Evolutionary conservation across 331 rosid species (phyloP).

Genomic region (Rhamnella rubrinervis): DNA sequence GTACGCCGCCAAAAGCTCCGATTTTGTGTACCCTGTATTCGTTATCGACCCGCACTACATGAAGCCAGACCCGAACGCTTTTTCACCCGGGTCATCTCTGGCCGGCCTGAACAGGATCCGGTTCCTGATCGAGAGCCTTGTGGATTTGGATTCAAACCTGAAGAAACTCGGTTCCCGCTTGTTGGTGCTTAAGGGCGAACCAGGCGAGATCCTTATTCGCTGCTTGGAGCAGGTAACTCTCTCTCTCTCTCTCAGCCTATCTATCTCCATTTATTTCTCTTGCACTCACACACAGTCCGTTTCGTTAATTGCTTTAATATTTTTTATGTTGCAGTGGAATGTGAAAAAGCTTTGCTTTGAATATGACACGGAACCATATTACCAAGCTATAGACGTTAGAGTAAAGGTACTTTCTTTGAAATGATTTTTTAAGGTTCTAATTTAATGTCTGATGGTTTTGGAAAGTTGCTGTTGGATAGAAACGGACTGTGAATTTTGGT

Average conservation of each 20-base stretch:
- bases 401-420: constrained; percentile 51
- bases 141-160: constrained; percentile 63
- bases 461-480: neutral
- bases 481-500: neutral
- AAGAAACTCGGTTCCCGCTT: constrained; percentile 72
- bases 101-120: constrained; percentile 72
- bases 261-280: neutral
- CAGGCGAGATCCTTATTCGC: constrained; percentile 51
- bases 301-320: neutral
- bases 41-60: constrained; percentile 84
- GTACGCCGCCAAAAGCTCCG: constrained; percentile 41
- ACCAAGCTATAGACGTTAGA: constrained; percentile 64
- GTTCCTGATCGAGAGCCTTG: constrained; percentile 73
- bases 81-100: constrained; percentile 55
- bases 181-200: constrained; percentile 74
- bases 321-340: constrained; percentile 56
- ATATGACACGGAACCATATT: constrained; percentile 86
- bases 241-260: neutral
- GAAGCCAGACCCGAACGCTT: constrained; percentile 59
- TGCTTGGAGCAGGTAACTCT: constrained; percentile 68
- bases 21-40: constrained; percentile 65
- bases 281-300: too few relatives aligned
- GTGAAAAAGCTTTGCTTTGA: constrained; percentile 76
- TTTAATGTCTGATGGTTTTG: neutral
- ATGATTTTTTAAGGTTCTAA: neutral